Percentiles rank a stretch among this genome's conserved stretches.
Evolutionary conservation across 192 early-diverging fungal species (phyloP).

Genomic region (Nowakowskiella sp.): DNA sequence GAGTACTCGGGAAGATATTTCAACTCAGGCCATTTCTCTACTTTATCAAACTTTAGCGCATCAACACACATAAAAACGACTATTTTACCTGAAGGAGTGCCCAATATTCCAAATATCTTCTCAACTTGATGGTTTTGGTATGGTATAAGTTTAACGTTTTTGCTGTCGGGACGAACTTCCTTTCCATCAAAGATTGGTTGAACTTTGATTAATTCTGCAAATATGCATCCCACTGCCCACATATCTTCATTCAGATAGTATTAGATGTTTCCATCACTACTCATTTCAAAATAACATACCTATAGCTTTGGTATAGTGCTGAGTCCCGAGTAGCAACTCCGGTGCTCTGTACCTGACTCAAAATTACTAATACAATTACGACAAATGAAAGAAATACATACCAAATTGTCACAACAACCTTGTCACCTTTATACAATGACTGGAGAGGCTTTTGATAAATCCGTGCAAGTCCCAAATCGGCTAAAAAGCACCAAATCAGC

Average conservation of each 20-base stretch:
- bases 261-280: background rate
- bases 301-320: conserved; percentile 37
- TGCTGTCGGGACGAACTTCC: conserved; percentile 62
- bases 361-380: no score
- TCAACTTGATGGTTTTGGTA: conserved; percentile 63
- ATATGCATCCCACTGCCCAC: conserved; percentile 95
- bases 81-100: conserved; percentile 66
- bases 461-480: conserved; percentile 33
- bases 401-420: conserved; percentile 51
- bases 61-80: background rate
- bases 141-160: conserved; percentile 44
- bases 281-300: conserved; percentile 3
- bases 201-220: conserved; percentile 87
- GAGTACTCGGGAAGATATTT: conserved; percentile 31
- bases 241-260: conserved; percentile 49
- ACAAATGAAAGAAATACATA: conserved; percentile 9
- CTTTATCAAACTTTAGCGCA: conserved; percentile 12
- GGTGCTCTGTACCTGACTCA: conserved; percentile 29
- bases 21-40: conserved; percentile 31
- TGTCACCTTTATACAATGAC: conserved; percentile 39
- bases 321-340: conserved; percentile 36
- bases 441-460: conserved; percentile 38
- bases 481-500: conserved; percentile 17
- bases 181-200: conserved; percentile 92
- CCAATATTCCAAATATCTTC: conserved; percentile 86